Conservation (phyloP, 2,329 filamentous ascomycete species). For the Chaetothyriales sp. region DNA sequence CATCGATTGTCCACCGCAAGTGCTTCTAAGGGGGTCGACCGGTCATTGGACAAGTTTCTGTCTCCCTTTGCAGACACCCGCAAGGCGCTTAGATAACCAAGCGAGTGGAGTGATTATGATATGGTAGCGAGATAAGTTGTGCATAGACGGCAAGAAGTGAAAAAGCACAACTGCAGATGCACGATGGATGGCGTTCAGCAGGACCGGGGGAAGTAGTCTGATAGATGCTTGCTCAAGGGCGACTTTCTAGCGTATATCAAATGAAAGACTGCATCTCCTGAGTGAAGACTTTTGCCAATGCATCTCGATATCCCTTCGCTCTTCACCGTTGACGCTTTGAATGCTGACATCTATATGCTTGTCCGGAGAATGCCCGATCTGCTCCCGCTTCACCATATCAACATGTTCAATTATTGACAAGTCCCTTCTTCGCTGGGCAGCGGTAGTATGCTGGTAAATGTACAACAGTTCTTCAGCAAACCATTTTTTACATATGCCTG, state of each 20-base stretch:
- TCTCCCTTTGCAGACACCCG: background rate
- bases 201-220: background rate
- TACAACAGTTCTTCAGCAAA: background rate
- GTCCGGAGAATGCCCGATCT: background rate
- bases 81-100: background rate
- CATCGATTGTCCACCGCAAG: constrained; percentile 99
- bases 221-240: background rate
- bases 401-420: background rate
- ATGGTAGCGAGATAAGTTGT: background rate
- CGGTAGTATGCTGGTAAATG: background rate
- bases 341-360: background rate
- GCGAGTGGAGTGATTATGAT: background rate
- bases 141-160: background rate
- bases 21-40: constrained; percentile 71
- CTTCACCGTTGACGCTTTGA: background rate
- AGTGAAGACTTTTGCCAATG: background rate
- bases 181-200: background rate
- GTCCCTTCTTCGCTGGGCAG: background rate
- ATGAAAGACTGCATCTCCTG: background rate
- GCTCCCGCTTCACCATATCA: background rate
- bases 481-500: background rate
- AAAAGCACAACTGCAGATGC: background rate
- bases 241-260: background rate
- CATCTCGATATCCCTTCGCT: background rate
- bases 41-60: background rate